A percentile compares a stretch with the other conserved stretches of the same genome.
These are phyloP conservation scores for Parastagonospora avenae DNA, from an alignment of 2,329 filamentous ascomycete species.

Conservation along the genomic window DNA sequence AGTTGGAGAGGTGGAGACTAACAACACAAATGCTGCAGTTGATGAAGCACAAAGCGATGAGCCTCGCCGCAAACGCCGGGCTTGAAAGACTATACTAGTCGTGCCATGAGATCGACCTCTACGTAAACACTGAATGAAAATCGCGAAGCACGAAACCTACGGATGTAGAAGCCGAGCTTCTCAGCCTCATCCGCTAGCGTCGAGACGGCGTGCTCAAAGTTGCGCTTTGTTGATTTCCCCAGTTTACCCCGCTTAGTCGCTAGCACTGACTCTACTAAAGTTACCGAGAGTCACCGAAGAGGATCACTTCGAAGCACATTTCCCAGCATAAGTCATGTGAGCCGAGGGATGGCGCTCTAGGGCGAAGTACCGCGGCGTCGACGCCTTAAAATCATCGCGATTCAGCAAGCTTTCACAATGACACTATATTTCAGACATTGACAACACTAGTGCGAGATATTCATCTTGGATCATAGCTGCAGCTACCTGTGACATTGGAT, in stretches of 20 bases:
- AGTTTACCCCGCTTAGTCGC: conserved; percentile 31
- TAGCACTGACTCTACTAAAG: conserved; percentile 15
- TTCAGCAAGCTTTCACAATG: too few relatives aligned
- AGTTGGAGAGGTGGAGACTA: conserved; percentile 8
- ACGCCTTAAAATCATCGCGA: too few relatives aligned
- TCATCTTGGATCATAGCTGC: background rate
- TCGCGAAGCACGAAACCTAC: background rate
- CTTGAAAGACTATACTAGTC: conserved; percentile 8
- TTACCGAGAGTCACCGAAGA: conserved; percentile 25
- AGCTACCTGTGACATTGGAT: background rate
- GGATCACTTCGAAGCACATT: background rate
- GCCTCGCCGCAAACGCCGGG: conserved; percentile 23
- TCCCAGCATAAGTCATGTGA: conserved; percentile 3
- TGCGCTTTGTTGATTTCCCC: conserved; percentile 5
- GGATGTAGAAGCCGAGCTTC: background rate
- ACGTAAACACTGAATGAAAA: background rate
- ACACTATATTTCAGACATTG: background rate
- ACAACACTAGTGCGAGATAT: background rate
- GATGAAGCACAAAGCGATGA: conserved; percentile 9
- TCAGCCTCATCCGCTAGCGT: background rate
- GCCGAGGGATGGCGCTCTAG: conserved; percentile 10
- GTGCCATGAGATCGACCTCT: background rate
- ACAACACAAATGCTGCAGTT: conserved; percentile 1
- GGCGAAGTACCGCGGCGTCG: background rate
- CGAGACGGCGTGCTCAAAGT: too few relatives aligned